Conservation (phyloP, 345 rosid species). For the Gossypium herbaceum region DNA sequence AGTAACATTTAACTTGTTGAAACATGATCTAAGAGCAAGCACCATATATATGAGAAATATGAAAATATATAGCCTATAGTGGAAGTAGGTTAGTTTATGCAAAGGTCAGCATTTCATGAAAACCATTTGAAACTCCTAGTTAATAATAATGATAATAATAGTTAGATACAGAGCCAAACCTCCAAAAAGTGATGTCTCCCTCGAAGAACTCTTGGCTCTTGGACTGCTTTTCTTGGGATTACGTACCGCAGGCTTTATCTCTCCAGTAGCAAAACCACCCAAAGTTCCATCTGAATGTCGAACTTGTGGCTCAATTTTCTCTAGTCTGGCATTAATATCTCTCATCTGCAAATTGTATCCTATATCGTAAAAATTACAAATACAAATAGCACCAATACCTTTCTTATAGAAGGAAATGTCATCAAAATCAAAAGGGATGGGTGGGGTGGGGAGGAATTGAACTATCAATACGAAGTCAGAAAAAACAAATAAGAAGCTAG, state of each 20-base stretch:
- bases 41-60: not conserved
- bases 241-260: constrained; percentile 51
- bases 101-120: not conserved
- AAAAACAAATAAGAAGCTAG: constrained; percentile 4
- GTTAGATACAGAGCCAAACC: constrained; percentile 40
- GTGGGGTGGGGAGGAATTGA: not conserved
- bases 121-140: not conserved
- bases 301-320: constrained; percentile 78
- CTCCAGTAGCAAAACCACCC: constrained; percentile 47
- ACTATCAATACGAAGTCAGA: not conserved
- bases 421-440: not conserved
- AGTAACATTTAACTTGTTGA: not conserved
- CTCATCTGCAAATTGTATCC: constrained; percentile 55
- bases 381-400: not conserved
- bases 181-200: constrained; percentile 88
- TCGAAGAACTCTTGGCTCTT: constrained; percentile 65
- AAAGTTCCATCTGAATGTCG: constrained; percentile 57
- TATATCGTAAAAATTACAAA: not conserved
- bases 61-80: not conserved
- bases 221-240: constrained; percentile 86
- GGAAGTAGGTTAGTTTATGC: not conserved
- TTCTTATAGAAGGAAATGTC: not conserved
- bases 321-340: constrained; percentile 94
- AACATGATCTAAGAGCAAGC: not conserved
- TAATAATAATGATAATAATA: not conserved